phyloP scores from a whole-genome alignment of 495 filamentous ascomycete genomes.

The Elaphomyces granulatus region DNA sequence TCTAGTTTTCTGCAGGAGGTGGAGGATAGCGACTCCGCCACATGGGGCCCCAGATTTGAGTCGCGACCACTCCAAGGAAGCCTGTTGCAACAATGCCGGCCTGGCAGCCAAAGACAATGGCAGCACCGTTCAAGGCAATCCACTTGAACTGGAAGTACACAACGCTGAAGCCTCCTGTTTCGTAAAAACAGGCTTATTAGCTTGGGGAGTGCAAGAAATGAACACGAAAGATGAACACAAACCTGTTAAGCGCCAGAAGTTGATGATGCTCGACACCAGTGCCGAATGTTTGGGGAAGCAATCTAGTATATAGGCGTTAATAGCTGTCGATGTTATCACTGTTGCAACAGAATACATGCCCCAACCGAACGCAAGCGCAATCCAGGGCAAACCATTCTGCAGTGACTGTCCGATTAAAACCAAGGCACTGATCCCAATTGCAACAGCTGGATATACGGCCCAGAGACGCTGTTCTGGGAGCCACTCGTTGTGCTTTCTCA shows the following conservation, averaged over 20 bases:
- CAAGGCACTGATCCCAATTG: conserved; percentile 18
- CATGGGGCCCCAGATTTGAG: too few species aligned
- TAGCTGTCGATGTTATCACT: too few species aligned
- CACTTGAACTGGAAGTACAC: conserved; percentile 34
- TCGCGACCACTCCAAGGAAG: too few species aligned
- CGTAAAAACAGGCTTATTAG: too few species aligned
- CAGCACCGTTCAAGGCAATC: conserved; percentile 26
- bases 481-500: too few species aligned
- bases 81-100: conserved; percentile 24
- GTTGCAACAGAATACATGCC: too few species aligned
- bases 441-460: conserved; percentile 24
- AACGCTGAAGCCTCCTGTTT: conserved; percentile 32
- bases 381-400: conserved; percentile 24
- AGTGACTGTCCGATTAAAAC: conserved; percentile 25
- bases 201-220: too few species aligned
- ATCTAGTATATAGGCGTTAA: conserved; percentile 28
- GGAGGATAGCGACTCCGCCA: too few species aligned
- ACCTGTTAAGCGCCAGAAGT: conserved; percentile 29
- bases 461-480: conserved; percentile 22
- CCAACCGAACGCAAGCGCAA: conserved; percentile 28
- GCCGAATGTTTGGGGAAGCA: conserved; percentile 30
- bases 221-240: too few species aligned
- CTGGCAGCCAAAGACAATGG: conserved; percentile 31
- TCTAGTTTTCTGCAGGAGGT: too few species aligned
- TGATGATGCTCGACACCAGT: conserved; percentile 28